A percentile compares a stretch with the other conserved stretches of the same genome.
Evolutionary conservation across 306 rosid species (phyloP).

Genomic region (Inga leiocalycina): DNA sequence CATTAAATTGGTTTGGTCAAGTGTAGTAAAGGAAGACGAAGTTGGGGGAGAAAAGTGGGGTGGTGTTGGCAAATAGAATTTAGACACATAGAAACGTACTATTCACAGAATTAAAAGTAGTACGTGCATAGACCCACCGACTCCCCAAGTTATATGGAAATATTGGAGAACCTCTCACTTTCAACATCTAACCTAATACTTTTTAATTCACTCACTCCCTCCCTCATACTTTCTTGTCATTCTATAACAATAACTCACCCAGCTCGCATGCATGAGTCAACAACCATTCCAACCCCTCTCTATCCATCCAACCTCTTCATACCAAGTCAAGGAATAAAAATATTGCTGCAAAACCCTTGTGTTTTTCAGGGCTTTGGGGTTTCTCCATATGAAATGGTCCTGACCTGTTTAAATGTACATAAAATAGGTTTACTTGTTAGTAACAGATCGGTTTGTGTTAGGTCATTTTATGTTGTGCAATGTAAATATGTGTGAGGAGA

Average conservation of each 20-base stretch:
- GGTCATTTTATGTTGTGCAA: no score
- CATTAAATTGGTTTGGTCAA: background rate
- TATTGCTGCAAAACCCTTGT: background rate
- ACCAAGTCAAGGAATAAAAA: background rate
- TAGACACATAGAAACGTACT: background rate
- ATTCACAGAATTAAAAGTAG: background rate
- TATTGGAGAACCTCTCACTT: background rate
- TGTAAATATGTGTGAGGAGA: no score
- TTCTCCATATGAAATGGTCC: no score
- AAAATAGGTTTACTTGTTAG: no score
- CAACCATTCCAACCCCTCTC: slow-evolving; percentile 7
- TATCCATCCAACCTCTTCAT: background rate
- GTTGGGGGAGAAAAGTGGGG: background rate
- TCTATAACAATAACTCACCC: background rate
- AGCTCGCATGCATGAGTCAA: background rate
- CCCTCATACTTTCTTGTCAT: background rate
- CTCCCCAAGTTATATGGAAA: background rate
- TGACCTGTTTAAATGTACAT: no score
- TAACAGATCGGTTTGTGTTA: no score
- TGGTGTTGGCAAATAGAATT: background rate
- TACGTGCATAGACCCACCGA: background rate
- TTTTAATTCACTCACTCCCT: background rate
- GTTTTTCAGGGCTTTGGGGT: background rate
- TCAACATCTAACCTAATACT: background rate
- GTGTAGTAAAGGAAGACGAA: background rate